Conservation (phyloP, 805 yeast species). For the Jamesozyma jinghongensis region DNA sequence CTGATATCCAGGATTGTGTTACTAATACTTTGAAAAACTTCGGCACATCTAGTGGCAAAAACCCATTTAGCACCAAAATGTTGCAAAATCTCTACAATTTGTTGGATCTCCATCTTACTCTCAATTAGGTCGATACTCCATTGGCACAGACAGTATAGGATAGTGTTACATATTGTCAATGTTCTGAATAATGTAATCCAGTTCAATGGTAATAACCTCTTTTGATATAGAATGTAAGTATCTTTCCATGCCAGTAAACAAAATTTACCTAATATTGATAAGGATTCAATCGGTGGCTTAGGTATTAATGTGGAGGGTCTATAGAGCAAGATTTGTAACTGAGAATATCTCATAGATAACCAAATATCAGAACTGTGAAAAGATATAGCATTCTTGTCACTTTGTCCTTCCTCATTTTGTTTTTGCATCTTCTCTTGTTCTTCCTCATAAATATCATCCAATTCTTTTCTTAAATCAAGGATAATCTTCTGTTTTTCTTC, state of each 20-base stretch:
- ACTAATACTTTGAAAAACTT: slow-evolving; percentile 37
- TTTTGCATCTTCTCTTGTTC: slow-evolving; percentile 21
- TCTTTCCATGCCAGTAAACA: slow-evolving; percentile 39
- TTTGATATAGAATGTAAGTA: slow-evolving; percentile 38
- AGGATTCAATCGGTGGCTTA: slow-evolving; percentile 32
- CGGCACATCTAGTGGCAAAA: slow-evolving; percentile 37
- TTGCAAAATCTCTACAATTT: slow-evolving; percentile 38
- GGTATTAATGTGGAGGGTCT: slow-evolving; percentile 44
- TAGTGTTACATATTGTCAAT: slow-evolving; percentile 39
- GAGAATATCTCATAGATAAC: slow-evolving; percentile 37
- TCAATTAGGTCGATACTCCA: slow-evolving; percentile 39
- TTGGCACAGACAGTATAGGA: slow-evolving; percentile 39
- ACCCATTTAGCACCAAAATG: slow-evolving; percentile 41
- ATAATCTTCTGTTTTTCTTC: slow-evolving; percentile 32
- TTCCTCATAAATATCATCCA: slow-evolving; percentile 22
- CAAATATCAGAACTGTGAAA: slow-evolving; percentile 31
- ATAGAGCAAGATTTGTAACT: slow-evolving; percentile 38
- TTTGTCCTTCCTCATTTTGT: slow-evolving; percentile 9
- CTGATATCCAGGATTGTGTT: slow-evolving; percentile 40
- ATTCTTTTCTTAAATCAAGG: slow-evolving; percentile 28
- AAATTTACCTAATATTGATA: slow-evolving; percentile 37
- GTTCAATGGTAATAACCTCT: slow-evolving; percentile 38
- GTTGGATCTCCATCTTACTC: slow-evolving; percentile 38
- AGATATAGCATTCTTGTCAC: slow-evolving; percentile 18
- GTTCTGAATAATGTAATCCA: slow-evolving; percentile 44